Evolutionary conservation across 2,329 filamentous ascomycete species (phyloP).

Genomic region (Cercospora sojina): DNA sequence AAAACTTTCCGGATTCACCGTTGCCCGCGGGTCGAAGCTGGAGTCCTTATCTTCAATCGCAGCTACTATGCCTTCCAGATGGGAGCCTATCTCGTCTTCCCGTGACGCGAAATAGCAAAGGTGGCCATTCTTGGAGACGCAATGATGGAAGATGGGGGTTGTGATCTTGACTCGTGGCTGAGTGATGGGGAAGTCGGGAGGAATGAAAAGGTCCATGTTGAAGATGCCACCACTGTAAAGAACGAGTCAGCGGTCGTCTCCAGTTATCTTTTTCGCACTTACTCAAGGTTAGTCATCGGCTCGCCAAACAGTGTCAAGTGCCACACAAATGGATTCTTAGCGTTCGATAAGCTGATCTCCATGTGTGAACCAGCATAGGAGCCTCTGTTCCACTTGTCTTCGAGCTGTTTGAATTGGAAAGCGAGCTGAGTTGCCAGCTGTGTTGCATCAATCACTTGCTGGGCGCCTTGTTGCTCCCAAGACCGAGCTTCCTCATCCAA

Average conservation of each 20-base stretch:
- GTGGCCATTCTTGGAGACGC: conserved; percentile 73
- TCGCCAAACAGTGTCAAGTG: conserved; percentile 82
- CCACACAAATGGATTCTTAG: conserved; percentile 85
- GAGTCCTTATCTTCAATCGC: conserved; percentile 85
- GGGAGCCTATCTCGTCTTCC: conserved; percentile 73
- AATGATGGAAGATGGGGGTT: conserved; percentile 82
- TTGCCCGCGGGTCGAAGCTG: conserved; percentile 83
- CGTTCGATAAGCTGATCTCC: conserved; percentile 70
- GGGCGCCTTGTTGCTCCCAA: conserved; percentile 71
- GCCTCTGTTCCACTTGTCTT: conserved; percentile 69
- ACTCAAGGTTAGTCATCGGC: conserved; percentile 86
- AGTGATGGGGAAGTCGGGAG: conserved; percentile 80
- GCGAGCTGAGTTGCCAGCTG: conserved; percentile 79
- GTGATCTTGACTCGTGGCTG: conserved; percentile 81
- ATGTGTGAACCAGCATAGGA: conserved; percentile 63
- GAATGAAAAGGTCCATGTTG: conserved; percentile 74
- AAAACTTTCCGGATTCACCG: conserved; percentile 82
- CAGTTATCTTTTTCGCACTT: neutral
- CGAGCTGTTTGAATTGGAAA: conserved; percentile 80
- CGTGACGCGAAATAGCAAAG: conserved; percentile 76
- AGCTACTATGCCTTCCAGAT: conserved; percentile 79
- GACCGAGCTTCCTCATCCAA: conserved; percentile 68
- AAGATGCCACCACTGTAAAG: conserved; percentile 69
- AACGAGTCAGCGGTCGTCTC: neutral
- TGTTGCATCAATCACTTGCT: conserved; percentile 62